A percentile compares a stretch with the other conserved stretches of the same genome.
These are phyloP conservation scores for Lactarius deliciosus DNA, from an alignment of 768 basidiomycete genomes.

Conservation along the genomic window DNA sequence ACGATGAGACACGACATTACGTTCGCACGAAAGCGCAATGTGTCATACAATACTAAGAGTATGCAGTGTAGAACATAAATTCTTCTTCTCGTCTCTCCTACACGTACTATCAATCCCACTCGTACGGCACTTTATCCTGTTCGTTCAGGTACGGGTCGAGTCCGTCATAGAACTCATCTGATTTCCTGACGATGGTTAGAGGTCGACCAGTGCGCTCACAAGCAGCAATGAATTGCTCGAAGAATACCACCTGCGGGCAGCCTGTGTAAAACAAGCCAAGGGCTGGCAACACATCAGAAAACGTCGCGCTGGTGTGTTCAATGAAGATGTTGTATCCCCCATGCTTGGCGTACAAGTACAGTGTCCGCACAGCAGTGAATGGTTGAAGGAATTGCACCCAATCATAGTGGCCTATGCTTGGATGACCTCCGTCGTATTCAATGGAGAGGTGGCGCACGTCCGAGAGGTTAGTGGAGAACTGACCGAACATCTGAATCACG, in stretches of 20 bases:
- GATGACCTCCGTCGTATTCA: rapidly evolving
- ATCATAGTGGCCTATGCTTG: background rate
- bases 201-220: background rate
- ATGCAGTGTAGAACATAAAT: too few relatives aligned
- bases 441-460: background rate
- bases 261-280: background rate
- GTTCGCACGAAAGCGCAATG: too few relatives aligned
- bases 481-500: background rate
- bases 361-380: background rate
- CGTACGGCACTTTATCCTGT: too few relatives aligned
- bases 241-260: background rate
- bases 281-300: background rate
- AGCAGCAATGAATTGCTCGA: background rate
- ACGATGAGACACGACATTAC: too few relatives aligned
- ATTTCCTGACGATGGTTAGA: background rate
- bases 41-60: too few relatives aligned
- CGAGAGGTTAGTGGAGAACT: background rate
- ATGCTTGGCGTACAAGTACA: too few relatives aligned
- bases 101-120: too few relatives aligned
- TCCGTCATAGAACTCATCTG: background rate
- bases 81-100: too few relatives aligned
- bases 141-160: too few relatives aligned
- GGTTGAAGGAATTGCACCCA: background rate
- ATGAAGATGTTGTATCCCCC: too few relatives aligned
- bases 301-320: too few relatives aligned